A percentile compares a stretch with the other conserved stretches of the same genome.
phyloP scores from a whole-genome alignment of 2,329 filamentous ascomycete species.

The Didymellaceae sp. region DNA sequence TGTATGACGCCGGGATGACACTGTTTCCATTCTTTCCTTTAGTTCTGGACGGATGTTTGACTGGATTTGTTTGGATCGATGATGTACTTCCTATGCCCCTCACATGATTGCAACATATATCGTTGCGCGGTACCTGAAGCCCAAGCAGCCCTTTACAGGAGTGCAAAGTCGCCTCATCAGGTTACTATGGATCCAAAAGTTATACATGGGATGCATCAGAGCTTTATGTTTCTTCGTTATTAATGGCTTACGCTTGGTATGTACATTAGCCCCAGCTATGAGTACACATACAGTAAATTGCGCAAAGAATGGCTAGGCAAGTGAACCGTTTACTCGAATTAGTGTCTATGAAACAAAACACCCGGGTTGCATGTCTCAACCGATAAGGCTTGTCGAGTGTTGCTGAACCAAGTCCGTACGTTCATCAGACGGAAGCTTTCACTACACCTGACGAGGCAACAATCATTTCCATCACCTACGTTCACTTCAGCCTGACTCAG shows the following conservation, averaged over 20 bases:
- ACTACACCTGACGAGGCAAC: no score
- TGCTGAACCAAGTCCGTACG: not conserved
- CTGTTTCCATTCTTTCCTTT: slow-evolving; percentile 5
- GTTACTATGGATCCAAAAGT: slow-evolving; percentile 9
- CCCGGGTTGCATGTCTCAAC: not conserved
- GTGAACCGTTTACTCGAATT: not conserved
- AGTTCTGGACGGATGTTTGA: slow-evolving; percentile 10
- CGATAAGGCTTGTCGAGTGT: not conserved
- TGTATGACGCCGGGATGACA: slow-evolving; percentile 5
- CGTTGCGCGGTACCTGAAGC: not conserved
- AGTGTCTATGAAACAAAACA: not conserved
- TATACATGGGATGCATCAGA: not conserved
- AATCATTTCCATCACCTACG: not conserved
- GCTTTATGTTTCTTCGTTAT: slow-evolving; percentile 4
- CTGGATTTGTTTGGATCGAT: slow-evolving; percentile 12
- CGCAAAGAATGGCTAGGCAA: not conserved
- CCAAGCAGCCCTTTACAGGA: slow-evolving; percentile 1
- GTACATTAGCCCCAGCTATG: slow-evolving; percentile 14
- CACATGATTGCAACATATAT: slow-evolving; percentile 3
- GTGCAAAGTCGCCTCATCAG: not conserved
- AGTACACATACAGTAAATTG: slow-evolving; percentile 4
- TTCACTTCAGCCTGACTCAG: not conserved
- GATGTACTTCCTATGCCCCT: slow-evolving; percentile 13
- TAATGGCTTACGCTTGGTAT: slow-evolving; percentile 18
- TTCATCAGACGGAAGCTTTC: no score